These are phyloP conservation scores for Botrytis paeoniae DNA, from an alignment of 2,329 filamentous ascomycete species.

Conservation along the genomic window DNA sequence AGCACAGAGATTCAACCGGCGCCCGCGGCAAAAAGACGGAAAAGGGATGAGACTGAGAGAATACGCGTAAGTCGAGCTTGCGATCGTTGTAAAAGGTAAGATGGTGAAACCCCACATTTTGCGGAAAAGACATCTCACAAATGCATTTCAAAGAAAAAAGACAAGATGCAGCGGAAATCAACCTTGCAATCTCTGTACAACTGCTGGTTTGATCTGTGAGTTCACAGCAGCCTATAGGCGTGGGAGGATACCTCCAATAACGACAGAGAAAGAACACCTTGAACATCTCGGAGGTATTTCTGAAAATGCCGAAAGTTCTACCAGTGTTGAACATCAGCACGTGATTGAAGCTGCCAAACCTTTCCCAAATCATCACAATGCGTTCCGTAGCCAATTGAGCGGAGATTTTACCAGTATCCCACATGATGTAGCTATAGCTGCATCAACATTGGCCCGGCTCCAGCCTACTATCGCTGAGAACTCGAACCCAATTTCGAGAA, in stretches of 20 bases:
- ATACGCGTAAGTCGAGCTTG: constrained; percentile 46
- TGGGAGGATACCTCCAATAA: constrained; percentile 44
- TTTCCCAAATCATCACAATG: not conserved
- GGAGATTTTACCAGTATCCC: not conserved
- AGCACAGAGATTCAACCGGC: not conserved
- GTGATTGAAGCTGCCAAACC: constrained; percentile 5
- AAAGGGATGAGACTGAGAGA: constrained; percentile 25
- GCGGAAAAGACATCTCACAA: not conserved
- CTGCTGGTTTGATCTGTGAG: constrained; percentile 39
- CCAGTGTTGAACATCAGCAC: not conserved
- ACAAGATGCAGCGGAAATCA: constrained; percentile 42
- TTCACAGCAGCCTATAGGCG: constrained; percentile 50
- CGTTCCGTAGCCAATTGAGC: constrained; percentile 1
- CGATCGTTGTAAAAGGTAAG: constrained; percentile 48
- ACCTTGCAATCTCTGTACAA: constrained; percentile 41
- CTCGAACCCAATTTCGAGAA: constrained; percentile 16
- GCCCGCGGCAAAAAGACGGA: constrained; percentile 22
- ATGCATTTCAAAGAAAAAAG: constrained; percentile 39
- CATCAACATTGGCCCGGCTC: constrained; percentile 8
- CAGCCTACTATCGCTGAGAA: not conserved
- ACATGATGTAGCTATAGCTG: constrained; percentile 14
- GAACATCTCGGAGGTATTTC: not conserved
- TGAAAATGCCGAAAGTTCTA: not conserved
- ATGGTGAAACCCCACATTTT: not conserved
- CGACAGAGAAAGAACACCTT: not conserved